Evolutionary conservation across 192 early-diverging fungal species (phyloP), one percentile per base, ranked within the genome.

Genomic region (Phlyctochytrium planicorne): DNA sequence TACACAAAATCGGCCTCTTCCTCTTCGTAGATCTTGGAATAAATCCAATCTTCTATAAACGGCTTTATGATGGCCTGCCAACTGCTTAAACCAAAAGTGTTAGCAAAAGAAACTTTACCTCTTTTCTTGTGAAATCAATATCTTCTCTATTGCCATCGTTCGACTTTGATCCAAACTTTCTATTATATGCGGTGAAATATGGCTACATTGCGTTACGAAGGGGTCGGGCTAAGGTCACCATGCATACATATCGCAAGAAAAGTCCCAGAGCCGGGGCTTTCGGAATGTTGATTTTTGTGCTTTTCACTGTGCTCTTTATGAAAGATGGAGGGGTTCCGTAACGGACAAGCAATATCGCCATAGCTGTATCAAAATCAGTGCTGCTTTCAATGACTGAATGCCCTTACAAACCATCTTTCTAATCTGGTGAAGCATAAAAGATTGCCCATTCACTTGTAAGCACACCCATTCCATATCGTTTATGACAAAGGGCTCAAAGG

Each of bases 351-450:
- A 99, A 73, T 2, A 96, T 81, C 3, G 89, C 88, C 59, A 99
- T 79, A 27, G 20, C 47, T 55, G 20, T 61, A 47, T 69, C 36
- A 27, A 56, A 34, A 59, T 2, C 10, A 35, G 31, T 59, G 37
- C 29, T 0, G 16, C 27, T 14, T 14, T 25, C 12, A 20, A 25
- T 12, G 27, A n/a, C 29, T 10, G 16, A 25, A 17, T 27, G 2
- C 35, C 81, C 86, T 76, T 71, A 80, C 95, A 93, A 66, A 99
- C 92, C 97, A 99, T 99, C 72, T 98, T 98, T 35, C 97, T 90
- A 69, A 99, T 99, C 80, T 99, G 97, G 80, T 99, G 96, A 33
- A 99, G 80, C 95, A 99, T 98, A 67, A 99, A 99, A 37, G 91
- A 90, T 76, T 98, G 95, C 2, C 97, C 97, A 67, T 91, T 84